Conservation (phyloP, 257 asterid genomes). For the Penstemon barbatus region DNA sequence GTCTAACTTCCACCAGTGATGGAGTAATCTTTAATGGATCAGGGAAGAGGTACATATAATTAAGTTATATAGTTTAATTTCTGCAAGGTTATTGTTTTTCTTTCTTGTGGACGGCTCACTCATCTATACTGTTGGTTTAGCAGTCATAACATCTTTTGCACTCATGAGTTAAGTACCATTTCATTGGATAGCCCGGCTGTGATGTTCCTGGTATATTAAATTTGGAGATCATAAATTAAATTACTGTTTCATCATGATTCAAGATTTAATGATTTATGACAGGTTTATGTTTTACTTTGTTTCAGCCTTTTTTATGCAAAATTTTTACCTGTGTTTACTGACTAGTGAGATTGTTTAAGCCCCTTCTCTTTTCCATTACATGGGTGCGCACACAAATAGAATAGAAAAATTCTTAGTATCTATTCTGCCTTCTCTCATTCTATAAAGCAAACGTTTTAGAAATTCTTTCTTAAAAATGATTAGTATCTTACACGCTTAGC, state of each 20-base stretch:
- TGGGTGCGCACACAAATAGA: too few species aligned
- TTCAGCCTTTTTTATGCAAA: neutral
- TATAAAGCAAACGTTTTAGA: too few species aligned
- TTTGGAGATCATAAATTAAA: neutral
- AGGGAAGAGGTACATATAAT: constrained; percentile 45
- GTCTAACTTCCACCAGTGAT: constrained; percentile 47
- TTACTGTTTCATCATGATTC: neutral
- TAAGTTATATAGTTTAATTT: too few species aligned
- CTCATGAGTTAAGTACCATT: neutral
- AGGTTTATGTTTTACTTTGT: constrained; percentile 1
- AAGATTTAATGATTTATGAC: neutral
- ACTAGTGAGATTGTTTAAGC: too few species aligned
- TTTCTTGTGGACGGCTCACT: neutral
- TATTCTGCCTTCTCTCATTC: too few species aligned
- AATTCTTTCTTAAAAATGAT: too few species aligned
- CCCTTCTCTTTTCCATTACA: too few species aligned
- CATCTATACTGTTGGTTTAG: constrained; percentile 2
- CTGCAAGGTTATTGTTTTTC: too few species aligned
- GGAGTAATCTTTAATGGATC: constrained; percentile 38
- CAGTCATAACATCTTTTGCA: constrained; percentile 4
- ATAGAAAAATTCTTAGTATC: neutral
- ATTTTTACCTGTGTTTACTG: too few species aligned
- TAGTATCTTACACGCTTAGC: neutral
- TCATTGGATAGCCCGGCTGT: neutral
- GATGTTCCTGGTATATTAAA: neutral